Conservation (phyloP, 768 basidiomycete species). For the Leccinum uliginosum region DNA sequence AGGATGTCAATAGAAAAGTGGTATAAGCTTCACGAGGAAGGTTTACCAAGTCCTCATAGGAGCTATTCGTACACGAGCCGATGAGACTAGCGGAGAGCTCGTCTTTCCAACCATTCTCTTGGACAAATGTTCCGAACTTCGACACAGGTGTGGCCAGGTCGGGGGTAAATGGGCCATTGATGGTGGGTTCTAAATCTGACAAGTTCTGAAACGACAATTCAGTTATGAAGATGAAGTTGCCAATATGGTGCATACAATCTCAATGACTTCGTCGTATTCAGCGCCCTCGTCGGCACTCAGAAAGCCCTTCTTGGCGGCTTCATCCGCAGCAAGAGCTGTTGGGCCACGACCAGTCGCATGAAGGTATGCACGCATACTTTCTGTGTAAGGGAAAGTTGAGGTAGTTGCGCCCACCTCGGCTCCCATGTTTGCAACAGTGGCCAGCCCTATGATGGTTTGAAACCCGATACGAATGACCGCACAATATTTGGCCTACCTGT, state of each 20-base stretch:
- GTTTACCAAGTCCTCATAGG: slow-evolving; percentile 89
- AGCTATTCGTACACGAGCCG: slow-evolving; percentile 99
- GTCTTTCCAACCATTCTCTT: slow-evolving; percentile 90
- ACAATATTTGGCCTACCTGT: slow-evolving; percentile 53
- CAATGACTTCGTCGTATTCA: slow-evolving; percentile 92
- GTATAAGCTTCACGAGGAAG: neutral
- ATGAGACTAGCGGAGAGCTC: slow-evolving; percentile 89
- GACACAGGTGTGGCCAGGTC: slow-evolving; percentile 94
- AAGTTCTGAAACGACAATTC: slow-evolving; percentile 56
- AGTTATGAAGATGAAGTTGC: neutral
- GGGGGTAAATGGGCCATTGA: slow-evolving; percentile 98
- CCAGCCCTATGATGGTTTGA: slow-evolving; percentile 52
- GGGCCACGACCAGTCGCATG: slow-evolving; percentile 83
- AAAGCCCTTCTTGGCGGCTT: slow-evolving; percentile 74
- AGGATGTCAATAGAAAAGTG: slow-evolving; percentile 2
- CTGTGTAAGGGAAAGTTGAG: slow-evolving; percentile 94
- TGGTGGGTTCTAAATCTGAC: slow-evolving; percentile 82
- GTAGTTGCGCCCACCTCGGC: slow-evolving; percentile 99
- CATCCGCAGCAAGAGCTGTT: slow-evolving; percentile 83
- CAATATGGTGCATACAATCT: slow-evolving; percentile 61
- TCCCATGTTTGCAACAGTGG: slow-evolving; percentile 98
- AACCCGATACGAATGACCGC: neutral
- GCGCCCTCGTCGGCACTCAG: slow-evolving; percentile 79
- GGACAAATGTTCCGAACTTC: slow-evolving; percentile 74
- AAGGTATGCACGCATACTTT: slow-evolving; percentile 85